Evolutionary conservation across 2,329 filamentous ascomycete genomes (phyloP).

Genomic region (Aspergillus sp.): DNA sequence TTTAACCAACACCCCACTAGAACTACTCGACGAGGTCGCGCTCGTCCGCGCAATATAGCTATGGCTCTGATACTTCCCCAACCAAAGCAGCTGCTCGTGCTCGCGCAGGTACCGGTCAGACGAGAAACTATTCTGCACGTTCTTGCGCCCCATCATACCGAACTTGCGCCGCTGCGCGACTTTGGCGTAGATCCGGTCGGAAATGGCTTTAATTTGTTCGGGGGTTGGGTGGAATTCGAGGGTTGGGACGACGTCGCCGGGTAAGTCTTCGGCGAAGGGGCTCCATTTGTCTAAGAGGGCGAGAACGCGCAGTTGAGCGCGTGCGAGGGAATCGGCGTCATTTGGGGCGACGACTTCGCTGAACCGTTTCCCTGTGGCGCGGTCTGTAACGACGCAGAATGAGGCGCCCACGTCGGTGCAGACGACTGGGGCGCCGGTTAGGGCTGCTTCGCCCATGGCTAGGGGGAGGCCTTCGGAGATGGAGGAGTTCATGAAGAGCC

Average conservation of each 20-base stretch:
- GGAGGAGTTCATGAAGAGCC: conserved; percentile 53
- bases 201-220: conserved; percentile 53
- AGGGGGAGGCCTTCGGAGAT: conserved; percentile 46
- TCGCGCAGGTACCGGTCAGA: conserved; percentile 60
- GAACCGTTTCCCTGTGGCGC: conserved; percentile 50
- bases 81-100: conserved; percentile 61
- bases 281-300: conserved; percentile 62
- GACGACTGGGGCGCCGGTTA: conserved; percentile 45
- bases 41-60: conserved; percentile 13
- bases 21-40: conserved; percentile 1
- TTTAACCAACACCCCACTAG: background rate
- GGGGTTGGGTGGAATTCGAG: conserved; percentile 51
- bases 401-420: conserved; percentile 43
- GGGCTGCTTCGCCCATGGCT: conserved; percentile 45
- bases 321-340: conserved; percentile 58
- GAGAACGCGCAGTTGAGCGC: conserved; percentile 61
- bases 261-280: conserved; percentile 54
- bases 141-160: conserved; percentile 57
- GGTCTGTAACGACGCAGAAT: conserved; percentile 39
- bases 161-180: conserved; percentile 54
- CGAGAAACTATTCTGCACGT: conserved; percentile 59
- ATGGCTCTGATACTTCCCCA: conserved; percentile 31
- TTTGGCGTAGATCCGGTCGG: conserved; percentile 60
- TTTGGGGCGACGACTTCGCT: conserved; percentile 65
- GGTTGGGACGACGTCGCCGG: conserved; percentile 31